These are phyloP conservation scores for Daldinia decipiens DNA, from an alignment of 495 filamentous ascomycete species.

Conservation along the genomic window DNA sequence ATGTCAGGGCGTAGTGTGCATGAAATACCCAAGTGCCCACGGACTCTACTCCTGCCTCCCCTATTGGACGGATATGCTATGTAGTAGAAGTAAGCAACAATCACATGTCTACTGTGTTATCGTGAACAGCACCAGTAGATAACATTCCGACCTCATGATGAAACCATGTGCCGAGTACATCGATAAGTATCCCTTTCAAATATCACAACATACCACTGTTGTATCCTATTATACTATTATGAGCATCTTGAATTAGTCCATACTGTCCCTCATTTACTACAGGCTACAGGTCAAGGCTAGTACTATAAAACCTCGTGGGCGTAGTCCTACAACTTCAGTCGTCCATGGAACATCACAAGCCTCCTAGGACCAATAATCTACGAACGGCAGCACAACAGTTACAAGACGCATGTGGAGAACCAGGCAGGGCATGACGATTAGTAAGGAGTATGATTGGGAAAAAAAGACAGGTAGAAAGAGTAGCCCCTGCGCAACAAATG, in stretches of 20 bases:
- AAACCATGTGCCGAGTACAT: neutral
- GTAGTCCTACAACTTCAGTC: neutral
- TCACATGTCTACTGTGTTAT: neutral
- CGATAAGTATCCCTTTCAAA: neutral
- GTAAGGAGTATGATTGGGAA: conserved; percentile 50
- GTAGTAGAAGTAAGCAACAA: neutral
- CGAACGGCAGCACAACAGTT: conserved; percentile 11
- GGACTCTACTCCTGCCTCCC: neutral
- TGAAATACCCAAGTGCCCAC: neutral
- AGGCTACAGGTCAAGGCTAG: neutral
- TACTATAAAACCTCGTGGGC: neutral
- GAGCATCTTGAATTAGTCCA: neutral
- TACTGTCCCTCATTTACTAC: neutral
- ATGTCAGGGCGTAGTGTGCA: neutral
- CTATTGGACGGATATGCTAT: neutral
- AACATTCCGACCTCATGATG: neutral
- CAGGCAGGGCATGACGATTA: conserved; percentile 49
- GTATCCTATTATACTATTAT: neutral
- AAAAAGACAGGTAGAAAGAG: conserved; percentile 49
- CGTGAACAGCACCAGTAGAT: neutral
- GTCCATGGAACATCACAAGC: neutral
- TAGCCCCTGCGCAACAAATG: conserved; percentile 48
- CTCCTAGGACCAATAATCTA: neutral
- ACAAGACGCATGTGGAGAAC: conserved; percentile 24
- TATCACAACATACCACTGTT: neutral